Conservation (phyloP, 2,329 filamentous ascomycete species). For the Cercospora zeina region DNA sequence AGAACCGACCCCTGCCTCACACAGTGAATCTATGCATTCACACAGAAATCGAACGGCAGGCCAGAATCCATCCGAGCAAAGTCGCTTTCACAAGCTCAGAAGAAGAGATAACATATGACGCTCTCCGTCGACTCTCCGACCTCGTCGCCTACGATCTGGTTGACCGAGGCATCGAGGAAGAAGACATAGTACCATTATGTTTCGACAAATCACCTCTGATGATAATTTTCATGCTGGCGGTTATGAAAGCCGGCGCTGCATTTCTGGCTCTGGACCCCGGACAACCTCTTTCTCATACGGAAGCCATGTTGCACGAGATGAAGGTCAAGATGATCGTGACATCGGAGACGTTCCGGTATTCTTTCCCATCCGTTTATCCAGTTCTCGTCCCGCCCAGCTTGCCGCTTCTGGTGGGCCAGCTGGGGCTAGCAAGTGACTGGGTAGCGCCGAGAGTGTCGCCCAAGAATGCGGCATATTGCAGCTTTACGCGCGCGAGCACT, state of each 20-base stretch:
- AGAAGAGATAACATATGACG: slow-evolving; percentile 3
- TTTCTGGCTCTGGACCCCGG: slow-evolving; percentile 43
- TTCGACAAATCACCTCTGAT: slow-evolving; percentile 45
- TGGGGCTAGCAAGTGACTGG: not conserved
- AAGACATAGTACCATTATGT: slow-evolving; percentile 31
- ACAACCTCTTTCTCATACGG: slow-evolving; percentile 15
- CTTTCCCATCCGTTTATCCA: not conserved
- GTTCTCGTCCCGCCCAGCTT: slow-evolving; percentile 4
- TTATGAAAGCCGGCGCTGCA: slow-evolving; percentile 44
- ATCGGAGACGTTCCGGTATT: slow-evolving; percentile 9
- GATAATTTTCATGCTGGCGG: slow-evolving; percentile 43
- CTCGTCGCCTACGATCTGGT: slow-evolving; percentile 6
- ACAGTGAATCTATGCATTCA: slow-evolving; percentile 5
- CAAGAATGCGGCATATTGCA: slow-evolving; percentile 1
- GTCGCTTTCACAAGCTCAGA: slow-evolving; percentile 7
- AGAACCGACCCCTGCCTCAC: not conserved
- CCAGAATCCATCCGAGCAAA: slow-evolving; percentile 1
- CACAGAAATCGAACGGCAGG: not conserved
- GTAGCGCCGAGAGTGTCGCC: not conserved
- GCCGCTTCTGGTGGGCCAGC: slow-evolving; percentile 4
- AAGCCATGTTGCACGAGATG: slow-evolving; percentile 26
- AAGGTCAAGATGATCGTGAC: slow-evolving; percentile 26
- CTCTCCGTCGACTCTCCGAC: slow-evolving; percentile 3
- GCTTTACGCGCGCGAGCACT: slow-evolving; percentile 13
- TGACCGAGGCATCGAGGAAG: not conserved